Percentiles rank a stretch among this genome's conserved stretches.
Evolutionary conservation across 2,329 filamentous ascomycete species (phyloP).

Genomic region (Rhinocladiella mackenziei): DNA sequence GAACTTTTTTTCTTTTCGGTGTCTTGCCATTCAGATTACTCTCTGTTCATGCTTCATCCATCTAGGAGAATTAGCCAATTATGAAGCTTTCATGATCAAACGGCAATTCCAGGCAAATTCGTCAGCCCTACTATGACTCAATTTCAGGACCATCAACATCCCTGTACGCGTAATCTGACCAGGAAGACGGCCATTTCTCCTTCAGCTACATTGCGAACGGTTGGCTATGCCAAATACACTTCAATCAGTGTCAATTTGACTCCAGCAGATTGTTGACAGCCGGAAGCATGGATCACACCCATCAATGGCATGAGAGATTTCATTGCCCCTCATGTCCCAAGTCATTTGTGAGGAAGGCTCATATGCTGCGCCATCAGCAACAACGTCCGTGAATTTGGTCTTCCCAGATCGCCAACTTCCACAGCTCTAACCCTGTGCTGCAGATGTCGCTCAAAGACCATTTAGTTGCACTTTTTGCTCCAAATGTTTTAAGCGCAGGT

Average conservation of each 20-base stretch:
- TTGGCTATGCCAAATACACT: too few relatives aligned
- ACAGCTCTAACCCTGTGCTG: not conserved
- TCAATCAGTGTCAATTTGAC: too few relatives aligned
- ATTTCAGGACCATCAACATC: not conserved
- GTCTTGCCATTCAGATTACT: too few relatives aligned
- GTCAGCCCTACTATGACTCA: too few relatives aligned
- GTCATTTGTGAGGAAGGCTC: conserved; percentile 25
- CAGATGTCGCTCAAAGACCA: conserved; percentile 24
- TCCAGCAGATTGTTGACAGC: not conserved
- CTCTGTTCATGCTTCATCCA: too few relatives aligned
- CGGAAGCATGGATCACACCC: conserved; percentile 16
- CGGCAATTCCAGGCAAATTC: too few relatives aligned
- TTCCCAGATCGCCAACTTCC: not conserved
- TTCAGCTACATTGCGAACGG: too few relatives aligned
- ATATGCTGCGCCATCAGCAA: conserved; percentile 27
- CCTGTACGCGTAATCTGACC: not conserved
- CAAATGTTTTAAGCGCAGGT: conserved; percentile 27
- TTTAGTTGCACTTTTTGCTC: conserved; percentile 26
- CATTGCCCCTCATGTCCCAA: conserved; percentile 18
- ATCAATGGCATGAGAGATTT: conserved; percentile 15
- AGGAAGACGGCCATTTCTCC: too few relatives aligned
- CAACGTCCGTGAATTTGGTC: conserved; percentile 18
- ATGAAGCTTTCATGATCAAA: too few relatives aligned
- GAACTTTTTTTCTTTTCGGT: too few relatives aligned
- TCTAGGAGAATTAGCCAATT: too few relatives aligned